These are phyloP conservation scores for Borealophlyctis nickersoniae DNA, from an alignment of 192 early-diverging fungal species.

Conservation along the genomic window DNA sequence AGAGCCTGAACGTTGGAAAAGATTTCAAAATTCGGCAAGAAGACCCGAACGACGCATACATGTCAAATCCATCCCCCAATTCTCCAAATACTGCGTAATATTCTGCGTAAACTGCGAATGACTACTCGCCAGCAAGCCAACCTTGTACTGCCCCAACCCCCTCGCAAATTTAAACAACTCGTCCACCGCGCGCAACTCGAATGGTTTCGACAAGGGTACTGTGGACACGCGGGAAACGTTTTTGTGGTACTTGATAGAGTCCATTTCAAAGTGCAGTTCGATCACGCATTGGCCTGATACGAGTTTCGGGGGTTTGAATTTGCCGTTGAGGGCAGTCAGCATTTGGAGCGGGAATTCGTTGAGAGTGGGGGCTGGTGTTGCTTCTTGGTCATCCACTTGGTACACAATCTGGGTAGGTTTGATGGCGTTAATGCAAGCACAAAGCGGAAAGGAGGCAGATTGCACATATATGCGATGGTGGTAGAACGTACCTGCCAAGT, in stretches of 20 bases:
- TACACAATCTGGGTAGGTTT: constrained; percentile 6
- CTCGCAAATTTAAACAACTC: constrained; percentile 19
- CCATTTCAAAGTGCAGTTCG: constrained; percentile 22
- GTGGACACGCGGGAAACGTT: constrained; percentile 8
- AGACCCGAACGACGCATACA: constrained; percentile 1
- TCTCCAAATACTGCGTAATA: constrained; percentile 24
- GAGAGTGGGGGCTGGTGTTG: constrained; percentile 8
- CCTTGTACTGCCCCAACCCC: constrained; percentile 9
- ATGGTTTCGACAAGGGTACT: constrained; percentile 13
- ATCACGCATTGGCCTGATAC: not conserved
- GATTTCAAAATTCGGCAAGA: not conserved
- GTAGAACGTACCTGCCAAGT: constrained; percentile 16
- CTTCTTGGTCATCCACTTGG: constrained; percentile 10
- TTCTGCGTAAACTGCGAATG: constrained; percentile 14
- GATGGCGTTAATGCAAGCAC: not conserved
- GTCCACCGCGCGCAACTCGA: constrained; percentile 3
- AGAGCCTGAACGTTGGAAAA: not conserved
- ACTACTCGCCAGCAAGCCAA: constrained; percentile 13
- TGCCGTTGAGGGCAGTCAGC: constrained; percentile 13
- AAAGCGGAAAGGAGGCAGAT: not conserved
- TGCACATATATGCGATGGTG: not conserved
- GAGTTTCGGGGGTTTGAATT: constrained; percentile 6
- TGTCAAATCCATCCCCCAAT: constrained; percentile 30
- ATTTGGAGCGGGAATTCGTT: constrained; percentile 16
- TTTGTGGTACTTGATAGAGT: constrained; percentile 14